phyloP scores from a whole-genome alignment of 257 asterid genomes.

The Osmanthus fragrans region DNA sequence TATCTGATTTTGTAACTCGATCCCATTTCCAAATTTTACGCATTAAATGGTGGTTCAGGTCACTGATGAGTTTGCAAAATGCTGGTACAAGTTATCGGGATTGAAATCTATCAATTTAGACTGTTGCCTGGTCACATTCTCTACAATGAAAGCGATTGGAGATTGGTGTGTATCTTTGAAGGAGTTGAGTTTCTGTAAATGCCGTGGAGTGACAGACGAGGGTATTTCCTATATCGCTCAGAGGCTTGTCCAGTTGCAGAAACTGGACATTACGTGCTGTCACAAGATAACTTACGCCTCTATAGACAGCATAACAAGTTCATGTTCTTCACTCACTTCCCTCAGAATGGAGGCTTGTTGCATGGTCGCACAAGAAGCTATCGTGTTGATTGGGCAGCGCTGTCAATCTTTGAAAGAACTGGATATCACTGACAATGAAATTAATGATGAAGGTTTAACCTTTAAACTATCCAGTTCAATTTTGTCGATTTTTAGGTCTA shows the following conservation, averaged over 20 bases:
- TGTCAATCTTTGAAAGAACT: constrained; percentile 33
- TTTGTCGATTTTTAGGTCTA: not conserved
- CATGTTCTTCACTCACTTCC: constrained; percentile 30
- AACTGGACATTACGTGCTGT: constrained; percentile 40
- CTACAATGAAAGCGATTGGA: constrained; percentile 29
- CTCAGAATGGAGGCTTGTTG: constrained; percentile 38
- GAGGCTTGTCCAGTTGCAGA: constrained; percentile 23
- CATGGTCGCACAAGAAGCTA: constrained; percentile 27
- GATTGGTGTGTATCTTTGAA: constrained; percentile 25
- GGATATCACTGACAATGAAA: constrained; percentile 35
- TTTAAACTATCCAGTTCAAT: not conserved
- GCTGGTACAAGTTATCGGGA: constrained; percentile 19
- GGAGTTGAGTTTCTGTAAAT: constrained; percentile 38
- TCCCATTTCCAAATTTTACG: not conserved
- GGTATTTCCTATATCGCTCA: constrained; percentile 30
- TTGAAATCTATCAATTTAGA: constrained; percentile 36
- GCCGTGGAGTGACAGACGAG: constrained; percentile 39
- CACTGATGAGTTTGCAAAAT: constrained; percentile 25
- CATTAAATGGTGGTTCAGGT: constrained; percentile 25
- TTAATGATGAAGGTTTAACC: constrained; percentile 32
- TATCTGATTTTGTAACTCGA: too few species aligned
- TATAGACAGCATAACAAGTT: constrained; percentile 25
- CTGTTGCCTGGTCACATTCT: constrained; percentile 30
- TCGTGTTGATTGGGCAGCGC: constrained; percentile 31
- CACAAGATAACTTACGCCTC: constrained; percentile 32